These are phyloP conservation scores for Trametes meyenii DNA, from an alignment of 768 basidiomycete genomes.

Conservation along the genomic window DNA sequence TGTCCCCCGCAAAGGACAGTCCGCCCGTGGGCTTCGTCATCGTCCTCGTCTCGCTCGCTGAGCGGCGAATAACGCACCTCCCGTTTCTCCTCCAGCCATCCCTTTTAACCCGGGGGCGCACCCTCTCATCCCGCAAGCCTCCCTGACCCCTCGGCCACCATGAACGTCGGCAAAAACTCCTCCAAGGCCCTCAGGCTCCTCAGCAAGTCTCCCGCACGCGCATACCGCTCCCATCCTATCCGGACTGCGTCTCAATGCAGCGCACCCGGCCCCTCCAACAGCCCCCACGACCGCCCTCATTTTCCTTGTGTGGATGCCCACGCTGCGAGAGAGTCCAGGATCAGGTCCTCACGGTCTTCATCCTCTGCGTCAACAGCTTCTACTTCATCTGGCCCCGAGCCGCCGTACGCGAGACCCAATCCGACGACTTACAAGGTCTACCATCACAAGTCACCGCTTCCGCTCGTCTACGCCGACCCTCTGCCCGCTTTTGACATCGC, in stretches of 20 bases:
- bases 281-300: slow-evolving; percentile 31
- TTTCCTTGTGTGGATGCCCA: slow-evolving; percentile 87
- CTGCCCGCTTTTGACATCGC: slow-evolving; percentile 83
- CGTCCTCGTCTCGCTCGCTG: slow-evolving; percentile 6
- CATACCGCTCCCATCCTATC: slow-evolving; percentile 11
- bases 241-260: slow-evolving; percentile 20
- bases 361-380: slow-evolving; percentile 21
- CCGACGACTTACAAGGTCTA: slow-evolving; percentile 75
- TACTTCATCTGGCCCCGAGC: slow-evolving; percentile 68
- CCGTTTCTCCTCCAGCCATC: background rate
- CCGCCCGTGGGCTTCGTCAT: background rate
- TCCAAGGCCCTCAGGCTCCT: slow-evolving; percentile 14
- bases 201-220: slow-evolving; percentile 4
- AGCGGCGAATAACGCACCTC: background rate
- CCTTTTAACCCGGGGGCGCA: background rate
- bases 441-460: slow-evolving; percentile 61
- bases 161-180: slow-evolving; percentile 9
- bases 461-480: slow-evolving; percentile 57
- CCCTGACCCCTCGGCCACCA: background rate
- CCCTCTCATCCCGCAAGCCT: background rate
- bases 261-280: slow-evolving; percentile 10
- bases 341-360: slow-evolving; percentile 38
- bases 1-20: background rate
- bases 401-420: slow-evolving; percentile 78
- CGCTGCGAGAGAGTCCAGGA: slow-evolving; percentile 63